Evolutionary conservation across 2,329 filamentous ascomycete genomes (phyloP).

Genomic region (Lasiodiplodia hormozganensis): DNA sequence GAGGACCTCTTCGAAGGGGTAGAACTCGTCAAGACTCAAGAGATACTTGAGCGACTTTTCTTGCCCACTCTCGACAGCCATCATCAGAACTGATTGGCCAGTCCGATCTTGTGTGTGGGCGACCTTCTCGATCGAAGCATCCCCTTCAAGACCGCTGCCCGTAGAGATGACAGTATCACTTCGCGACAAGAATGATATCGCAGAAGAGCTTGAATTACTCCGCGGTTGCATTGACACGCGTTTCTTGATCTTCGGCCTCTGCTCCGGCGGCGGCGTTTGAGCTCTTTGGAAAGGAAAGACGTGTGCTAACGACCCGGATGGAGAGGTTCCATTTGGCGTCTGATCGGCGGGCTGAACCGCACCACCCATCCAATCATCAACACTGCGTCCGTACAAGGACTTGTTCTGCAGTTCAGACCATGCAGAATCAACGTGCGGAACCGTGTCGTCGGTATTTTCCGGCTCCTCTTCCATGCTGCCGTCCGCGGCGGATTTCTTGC

Average conservation of each 20-base stretch:
- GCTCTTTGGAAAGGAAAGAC: conserved; percentile 89
- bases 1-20: conserved; percentile 72
- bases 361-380: conserved; percentile 22
- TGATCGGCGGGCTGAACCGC: not conserved
- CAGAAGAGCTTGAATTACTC: conserved; percentile 86
- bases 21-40: conserved; percentile 77
- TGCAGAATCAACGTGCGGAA: conserved; percentile 40
- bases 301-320: conserved; percentile 67
- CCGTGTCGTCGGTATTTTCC: conserved; percentile 44
- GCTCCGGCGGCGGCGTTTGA: conserved; percentile 53
- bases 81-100: conserved; percentile 80
- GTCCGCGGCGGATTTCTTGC: conserved; percentile 47
- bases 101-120: conserved; percentile 72
- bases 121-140: conserved; percentile 81
- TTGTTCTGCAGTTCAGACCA: conserved; percentile 27
- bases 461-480: conserved; percentile 51
- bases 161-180: conserved; percentile 79
- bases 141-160: conserved; percentile 77
- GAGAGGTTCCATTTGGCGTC: not conserved
- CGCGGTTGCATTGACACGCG: conserved; percentile 86
- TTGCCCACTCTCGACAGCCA: conserved; percentile 65
- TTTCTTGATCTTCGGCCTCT: conserved; percentile 69
- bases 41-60: conserved; percentile 79
- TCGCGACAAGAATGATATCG: conserved; percentile 80
- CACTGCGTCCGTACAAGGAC: conserved; percentile 9